Base-by-base conservation (phyloP, 2,329 filamentous ascomycete species). In the Cryphonectria parasitica region DNA sequence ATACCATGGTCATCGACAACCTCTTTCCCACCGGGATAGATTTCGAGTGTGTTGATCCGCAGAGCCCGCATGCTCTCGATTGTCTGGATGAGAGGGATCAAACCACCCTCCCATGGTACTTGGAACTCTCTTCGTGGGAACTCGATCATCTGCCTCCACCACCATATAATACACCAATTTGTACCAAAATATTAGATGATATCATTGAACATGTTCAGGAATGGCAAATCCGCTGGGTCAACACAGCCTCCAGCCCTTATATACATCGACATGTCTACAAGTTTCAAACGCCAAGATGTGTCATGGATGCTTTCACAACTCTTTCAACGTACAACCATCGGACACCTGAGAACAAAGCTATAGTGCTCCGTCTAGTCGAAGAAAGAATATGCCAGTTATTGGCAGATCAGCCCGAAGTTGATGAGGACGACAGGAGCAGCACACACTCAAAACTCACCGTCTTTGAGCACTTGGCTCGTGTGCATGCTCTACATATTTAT, bases 401-500 rank as follows among this genome's bases (percentile, higher is more conserved):
- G 15, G 28, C 39, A 13, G 54, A 68, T 17, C 67, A 72, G 31
- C 63, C 70, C 7, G n/a, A 34, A 7, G 11, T 34, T 19, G 43
- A 31, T 4, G 25, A 52, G 17, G 64, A 62, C 28, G 61, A 19
- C 17, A 39, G 31, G 25, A 49, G 31, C 6, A 17, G 31, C 31
- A 13, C 39, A 36, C 39, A 28, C 41, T 13, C 49, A 19, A 45
- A 19, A 8, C 68, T 74, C 17, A 72, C 72, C 60, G 72, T 74
- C 4, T 61, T 74, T 2, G 71, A 73, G 34, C 78, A 78, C 66
- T 77, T 87, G 6, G 82, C 84, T 0, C 80, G 83, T 49, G 80
- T 82, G 0, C 85, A 88, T 15, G 81, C 86, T 1, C 79, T 88
- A 1, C 71, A 87, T 3, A 77, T 86, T 0, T 87, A 87, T 74